Base-by-base conservation (phyloP, 2,329 filamentous ascomycete species). In the Stachybotrys echinatus region DNA sequence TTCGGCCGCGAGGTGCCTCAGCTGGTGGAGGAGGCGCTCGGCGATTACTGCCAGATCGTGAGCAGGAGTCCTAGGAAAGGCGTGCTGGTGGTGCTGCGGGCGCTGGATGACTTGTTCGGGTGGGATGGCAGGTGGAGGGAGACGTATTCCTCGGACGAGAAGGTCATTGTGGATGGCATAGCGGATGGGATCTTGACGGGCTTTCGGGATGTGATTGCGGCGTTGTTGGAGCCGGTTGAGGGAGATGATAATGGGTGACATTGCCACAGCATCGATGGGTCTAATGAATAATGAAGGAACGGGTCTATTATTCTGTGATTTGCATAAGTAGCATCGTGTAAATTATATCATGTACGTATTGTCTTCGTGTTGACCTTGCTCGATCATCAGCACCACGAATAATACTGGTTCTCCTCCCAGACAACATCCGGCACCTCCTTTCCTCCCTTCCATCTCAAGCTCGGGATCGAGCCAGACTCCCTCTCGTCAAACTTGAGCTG, bases 221-320 rank as follows among this genome's bases (percentile, higher is more conserved):
- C 42, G 42, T 45, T 45, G 23, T 23, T 45, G 42, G 42, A 45
- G 23, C n/a, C 42, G 19, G 42, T 12, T n/a, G 42, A 45, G 42
- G 40, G 19, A 18, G 19, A n/a, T n/a, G 27, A 34, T 34, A 34
- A 8, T 5, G 2, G 27, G 14, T 34, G 27, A 14, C 27, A 34
- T 34, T 10, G 5, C 5, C 27, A 34, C 27, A 5, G 27, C 10
- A 8, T 34, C 3, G 27, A 14, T 34, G 27, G 27, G 27, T 5
- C 14, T 34, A 34, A 34, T 34, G 27, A 34, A 10, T 34, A 34
- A 34, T 34, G 27, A 34, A 8, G 12, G 7, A 31, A 31, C 6
- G 27, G 27, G 27, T 12, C 12, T 31, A 7, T 21, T 20, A 12
- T 43, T 6, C 12, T 18, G 21, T n/a, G 5, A 43, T 43, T 7